Base-by-base conservation (phyloP, 164 flowering plant species). In the Vitis riparia region DNA sequence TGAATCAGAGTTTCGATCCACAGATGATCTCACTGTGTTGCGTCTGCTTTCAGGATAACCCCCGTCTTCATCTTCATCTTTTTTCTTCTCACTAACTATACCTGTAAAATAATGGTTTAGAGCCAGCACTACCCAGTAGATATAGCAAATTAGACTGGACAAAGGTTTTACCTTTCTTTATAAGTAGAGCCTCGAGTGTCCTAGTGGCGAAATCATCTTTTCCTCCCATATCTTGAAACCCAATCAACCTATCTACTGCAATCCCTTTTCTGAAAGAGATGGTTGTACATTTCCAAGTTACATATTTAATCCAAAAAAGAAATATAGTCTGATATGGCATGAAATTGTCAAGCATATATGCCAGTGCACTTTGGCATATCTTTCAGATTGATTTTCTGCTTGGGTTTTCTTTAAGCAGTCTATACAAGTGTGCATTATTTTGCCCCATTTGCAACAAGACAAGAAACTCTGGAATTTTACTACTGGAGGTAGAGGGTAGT, bases 221-320 rank as follows among this genome's bases (percentile, higher is more conserved):
- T 53, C 85, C 89, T 62, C 99, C 98, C 63, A 93, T 73, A 75
- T 91, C 99, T 84, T 95, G 89, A 71, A 95, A 95, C 37, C 99
- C 98, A 13, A 93, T 76, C 60, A 93, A 52, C 77, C 99, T 88
- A 75, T 90, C 97, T 17, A 64, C 16, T 17, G 97, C 98, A 64
- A 95, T 74, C 55, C 99, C 98, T 74, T 89, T 86, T 44, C 98
- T 95, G 85, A 17, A 79, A 80, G 3, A 29, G 50, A 59, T 57
- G 44, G 5, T 15, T 17, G 12, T 65, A 58, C 3, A 19, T 11
- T 44, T 29, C 55, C 57, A 47, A 32, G n/a, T 52, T 1, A 52
- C 16, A 62, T 11, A 0, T 30, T 51, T 1, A 60, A 7, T 8
- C 10, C n/a, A 27, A 19, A 65, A 19, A 50, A 5, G 2, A 12